Evolutionary conservation across 176 grass and related monocot genomes (phyloP), one percentile per base, ranked within the genome.

Genomic region (Carex cristatella): DNA sequence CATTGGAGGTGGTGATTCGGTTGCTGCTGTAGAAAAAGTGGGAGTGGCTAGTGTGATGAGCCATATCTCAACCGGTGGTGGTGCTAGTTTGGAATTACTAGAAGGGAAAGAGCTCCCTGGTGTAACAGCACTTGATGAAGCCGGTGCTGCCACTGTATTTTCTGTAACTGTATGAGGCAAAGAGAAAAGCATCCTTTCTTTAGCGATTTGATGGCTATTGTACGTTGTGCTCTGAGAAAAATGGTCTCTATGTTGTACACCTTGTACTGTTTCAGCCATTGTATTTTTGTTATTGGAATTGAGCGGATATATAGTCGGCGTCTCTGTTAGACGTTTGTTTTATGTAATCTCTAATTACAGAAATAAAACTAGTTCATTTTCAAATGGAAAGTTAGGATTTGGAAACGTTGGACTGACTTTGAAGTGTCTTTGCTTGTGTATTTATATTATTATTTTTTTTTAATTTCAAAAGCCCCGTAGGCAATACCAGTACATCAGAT

Each of bases 61-160:
- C 59, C 88, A 89, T 64, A 89, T 89, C 67, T 89, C 88, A 14
- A 89, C 88, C 0, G 88, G 88, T 57, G 88, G 88, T 9, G 88
- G 88, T 83, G 88, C 88, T 2, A 86, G 84, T 61, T 83, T 89
- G 66, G 88, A 89, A 84, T 40, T 89, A 55, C 48, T 89, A 65
- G 88, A 89, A 82, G 88, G 88, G 69, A 89, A 86, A 65, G 33
- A 73, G 37, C 88, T 89, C 35, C 88, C 88, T 4, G 88, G 88
- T 77, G 88, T 89, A 28, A 68, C 60, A 61, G 88, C 88, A 75
- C 88, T 89, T 49, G 79, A 89, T 10, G 79, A 86, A 49, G 88
- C 84, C 56, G 14, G 8, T 10, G 10, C 48, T 49, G 9, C 48
- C 72, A 10, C 18, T 9, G 48, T 49, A 49, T 2, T 60, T 10